Evolutionary conservation across 768 basidiomycete species (phyloP).

Genomic region (Plicaturopsis crispa): DNA sequence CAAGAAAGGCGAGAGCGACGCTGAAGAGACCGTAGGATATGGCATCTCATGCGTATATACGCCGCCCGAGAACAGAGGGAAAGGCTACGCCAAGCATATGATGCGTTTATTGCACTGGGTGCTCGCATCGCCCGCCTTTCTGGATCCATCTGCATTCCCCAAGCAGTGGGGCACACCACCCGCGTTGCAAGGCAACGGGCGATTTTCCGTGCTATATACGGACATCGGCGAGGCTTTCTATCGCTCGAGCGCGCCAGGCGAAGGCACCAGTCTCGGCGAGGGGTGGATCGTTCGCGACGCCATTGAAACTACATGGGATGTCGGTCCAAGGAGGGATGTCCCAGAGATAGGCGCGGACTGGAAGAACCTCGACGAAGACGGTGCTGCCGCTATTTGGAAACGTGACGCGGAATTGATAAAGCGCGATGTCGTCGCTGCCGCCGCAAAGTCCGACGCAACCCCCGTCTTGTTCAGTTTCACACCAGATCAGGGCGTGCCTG

Average conservation of each 20-base stretch:
- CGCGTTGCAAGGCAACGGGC: conserved; percentile 33
- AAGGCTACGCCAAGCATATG: conserved; percentile 57
- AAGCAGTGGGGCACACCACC: no score
- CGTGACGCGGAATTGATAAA: conserved; percentile 31
- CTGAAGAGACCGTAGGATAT: conserved; percentile 35
- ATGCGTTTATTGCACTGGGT: conserved; percentile 59
- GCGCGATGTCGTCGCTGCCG: conserved; percentile 17
- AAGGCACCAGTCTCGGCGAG: conserved; percentile 12
- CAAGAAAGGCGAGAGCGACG: conserved; percentile 5
- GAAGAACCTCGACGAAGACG: conserved; percentile 25
- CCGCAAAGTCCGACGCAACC: conserved; percentile 10
- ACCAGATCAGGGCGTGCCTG: conserved; percentile 39
- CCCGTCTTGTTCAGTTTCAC: conserved; percentile 33
- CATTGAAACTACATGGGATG: conserved; percentile 32
- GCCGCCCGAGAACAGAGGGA: conserved; percentile 35
- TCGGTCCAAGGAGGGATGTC: conserved; percentile 11
- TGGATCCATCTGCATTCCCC: conserved; percentile 18
- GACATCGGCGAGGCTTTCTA: conserved; percentile 46
- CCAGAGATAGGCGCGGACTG: conserved; percentile 6
- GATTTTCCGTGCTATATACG: conserved; percentile 45
- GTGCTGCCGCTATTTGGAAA: conserved; percentile 28
- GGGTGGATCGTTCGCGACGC: conserved; percentile 39
- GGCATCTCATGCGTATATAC: conserved; percentile 54
- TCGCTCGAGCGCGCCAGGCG: conserved; percentile 30
- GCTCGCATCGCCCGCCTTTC: conserved; percentile 24